Conservation (phyloP, 2,329 filamentous ascomycete genomes). For the Ascochyta clinopodiicola region DNA sequence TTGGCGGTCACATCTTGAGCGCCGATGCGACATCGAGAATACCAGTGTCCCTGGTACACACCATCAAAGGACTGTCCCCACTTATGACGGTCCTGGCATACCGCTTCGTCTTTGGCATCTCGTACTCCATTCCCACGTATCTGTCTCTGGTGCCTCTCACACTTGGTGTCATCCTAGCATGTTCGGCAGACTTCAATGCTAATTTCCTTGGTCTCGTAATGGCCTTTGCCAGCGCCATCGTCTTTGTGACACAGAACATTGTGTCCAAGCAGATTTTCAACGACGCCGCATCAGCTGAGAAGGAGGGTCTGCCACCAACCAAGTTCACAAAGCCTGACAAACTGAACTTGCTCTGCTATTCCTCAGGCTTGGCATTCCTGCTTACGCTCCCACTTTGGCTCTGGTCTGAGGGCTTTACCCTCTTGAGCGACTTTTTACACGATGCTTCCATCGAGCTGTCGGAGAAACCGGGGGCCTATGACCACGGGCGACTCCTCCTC, state of each 20-base stretch:
- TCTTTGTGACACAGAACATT: conserved; percentile 98
- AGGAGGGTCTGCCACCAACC: conserved; percentile 64
- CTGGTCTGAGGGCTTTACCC: conserved; percentile 81
- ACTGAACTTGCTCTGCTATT: conserved; percentile 94
- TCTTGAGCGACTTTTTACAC: conserved; percentile 78
- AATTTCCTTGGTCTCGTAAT: conserved; percentile 90
- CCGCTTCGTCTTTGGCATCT: conserved; percentile 84
- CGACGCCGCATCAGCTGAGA: conserved; percentile 84
- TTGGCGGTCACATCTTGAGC: conserved; percentile 90
- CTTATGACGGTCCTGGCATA: conserved; percentile 96
- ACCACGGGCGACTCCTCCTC: conserved; percentile 67
- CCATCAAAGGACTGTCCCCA: conserved; percentile 96
- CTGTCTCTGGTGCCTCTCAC: conserved; percentile 83
- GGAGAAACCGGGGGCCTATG: conserved; percentile 75
- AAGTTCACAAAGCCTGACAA: conserved; percentile 88
- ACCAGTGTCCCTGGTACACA: conserved; percentile 95
- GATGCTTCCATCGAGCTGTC: conserved; percentile 81
- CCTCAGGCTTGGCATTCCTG: conserved; percentile 89
- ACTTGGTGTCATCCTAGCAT: conserved; percentile 92
- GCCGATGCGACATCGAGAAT: conserved; percentile 94
- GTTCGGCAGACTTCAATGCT: conserved; percentile 87
- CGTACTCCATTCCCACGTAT: conserved; percentile 83
- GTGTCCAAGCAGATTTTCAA: conserved; percentile 99
- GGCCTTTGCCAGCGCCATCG: conserved; percentile 85
- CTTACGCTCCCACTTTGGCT: conserved; percentile 92